Percentiles rank a stretch among this genome's conserved stretches.
Conservation (phyloP, 805 yeast genomes). For the Blastobotrys mokoenaii region DNA sequence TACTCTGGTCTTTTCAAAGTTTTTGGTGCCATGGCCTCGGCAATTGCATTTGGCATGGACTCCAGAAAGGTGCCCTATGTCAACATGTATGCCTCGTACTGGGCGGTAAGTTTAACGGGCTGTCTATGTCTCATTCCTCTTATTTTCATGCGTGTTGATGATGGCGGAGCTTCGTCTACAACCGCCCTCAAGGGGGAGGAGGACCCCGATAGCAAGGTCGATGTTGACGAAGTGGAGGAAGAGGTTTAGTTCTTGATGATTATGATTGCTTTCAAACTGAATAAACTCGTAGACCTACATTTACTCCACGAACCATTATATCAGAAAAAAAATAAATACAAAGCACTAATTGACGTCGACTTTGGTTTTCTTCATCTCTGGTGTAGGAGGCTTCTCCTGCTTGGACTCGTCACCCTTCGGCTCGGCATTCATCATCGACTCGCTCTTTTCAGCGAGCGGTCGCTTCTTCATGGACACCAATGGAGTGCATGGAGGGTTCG, state of each 20-base stretch:
- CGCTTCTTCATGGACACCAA: neutral
- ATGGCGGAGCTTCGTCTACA: neutral
- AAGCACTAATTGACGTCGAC: neutral
- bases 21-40: constrained; percentile 40
- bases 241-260: neutral
- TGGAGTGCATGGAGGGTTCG: neutral
- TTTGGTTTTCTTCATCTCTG: too few relatives aligned
- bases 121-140: constrained; percentile 7
- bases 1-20: constrained; percentile 41
- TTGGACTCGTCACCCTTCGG: too few relatives aligned
- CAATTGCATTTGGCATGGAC: constrained; percentile 33
- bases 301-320: too few relatives aligned
- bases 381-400: too few relatives aligned
- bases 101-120: constrained; percentile 8
- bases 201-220: neutral
- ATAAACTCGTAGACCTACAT: neutral
- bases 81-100: constrained; percentile 10
- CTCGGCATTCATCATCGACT: neutral
- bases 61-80: constrained; percentile 7
- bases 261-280: neutral
- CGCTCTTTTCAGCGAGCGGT: neutral
- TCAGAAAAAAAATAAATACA: neutral
- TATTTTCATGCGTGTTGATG: constrained; percentile 7
- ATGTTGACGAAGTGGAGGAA: neutral
- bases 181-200: constrained; percentile 3